These are phyloP conservation scores for Acacia acuminata DNA, from an alignment of 306 rosid genomes.

Conservation along the genomic window DNA sequence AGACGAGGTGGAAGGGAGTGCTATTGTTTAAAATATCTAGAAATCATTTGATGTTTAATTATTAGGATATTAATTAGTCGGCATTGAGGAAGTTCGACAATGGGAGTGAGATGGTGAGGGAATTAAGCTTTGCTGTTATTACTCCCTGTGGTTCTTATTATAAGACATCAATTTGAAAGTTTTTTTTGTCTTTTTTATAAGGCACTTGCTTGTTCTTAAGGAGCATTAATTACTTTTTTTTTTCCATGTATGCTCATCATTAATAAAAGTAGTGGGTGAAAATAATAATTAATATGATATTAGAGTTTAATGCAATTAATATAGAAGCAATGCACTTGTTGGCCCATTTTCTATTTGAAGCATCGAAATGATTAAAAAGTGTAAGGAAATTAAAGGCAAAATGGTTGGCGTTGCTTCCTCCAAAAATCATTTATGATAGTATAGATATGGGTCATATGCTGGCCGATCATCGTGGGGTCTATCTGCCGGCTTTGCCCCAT, in stretches of 20 bases:
- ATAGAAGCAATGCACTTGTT: too few relatives aligned
- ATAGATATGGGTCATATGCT: not conserved
- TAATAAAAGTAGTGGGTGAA: too few relatives aligned
- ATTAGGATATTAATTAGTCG: not conserved
- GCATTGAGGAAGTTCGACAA: not conserved
- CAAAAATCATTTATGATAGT: constrained; percentile 1
- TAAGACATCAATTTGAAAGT: too few relatives aligned
- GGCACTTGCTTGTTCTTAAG: too few relatives aligned
- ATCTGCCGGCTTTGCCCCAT: not conserved
- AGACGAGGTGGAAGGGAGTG: too few relatives aligned
- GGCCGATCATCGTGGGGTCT: not conserved
- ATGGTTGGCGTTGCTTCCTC: not conserved
- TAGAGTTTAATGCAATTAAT: too few relatives aligned
- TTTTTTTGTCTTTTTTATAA: too few relatives aligned
- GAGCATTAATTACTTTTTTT: too few relatives aligned
- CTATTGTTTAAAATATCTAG: not conserved
- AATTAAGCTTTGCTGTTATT: too few relatives aligned
- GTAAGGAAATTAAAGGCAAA: not conserved
- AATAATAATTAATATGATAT: too few relatives aligned
- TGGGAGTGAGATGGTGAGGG: not conserved
- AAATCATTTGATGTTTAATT: not conserved
- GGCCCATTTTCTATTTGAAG: not conserved
- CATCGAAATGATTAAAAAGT: not conserved
- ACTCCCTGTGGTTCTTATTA: too few relatives aligned
- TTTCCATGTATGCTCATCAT: too few relatives aligned